These are phyloP conservation scores for Forsythia viridissima DNA, from an alignment of 257 asterid genomes.

Conservation along the genomic window DNA sequence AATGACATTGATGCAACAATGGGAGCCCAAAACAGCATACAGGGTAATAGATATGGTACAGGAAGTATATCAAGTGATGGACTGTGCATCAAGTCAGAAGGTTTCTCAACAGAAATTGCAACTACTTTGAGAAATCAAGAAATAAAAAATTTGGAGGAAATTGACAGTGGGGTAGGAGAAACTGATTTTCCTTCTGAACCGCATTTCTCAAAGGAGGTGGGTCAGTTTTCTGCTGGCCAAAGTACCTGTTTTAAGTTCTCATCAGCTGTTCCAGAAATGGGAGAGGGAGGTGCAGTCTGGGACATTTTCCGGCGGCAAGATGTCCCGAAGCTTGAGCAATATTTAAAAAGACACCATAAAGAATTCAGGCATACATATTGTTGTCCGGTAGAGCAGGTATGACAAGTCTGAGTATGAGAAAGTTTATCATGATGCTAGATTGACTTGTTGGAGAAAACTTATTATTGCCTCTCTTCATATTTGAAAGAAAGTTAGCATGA, in stretches of 20 bases:
- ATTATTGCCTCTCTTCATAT: not conserved
- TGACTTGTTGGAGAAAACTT: not conserved
- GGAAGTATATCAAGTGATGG: not conserved
- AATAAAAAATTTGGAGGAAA: conserved; percentile 20
- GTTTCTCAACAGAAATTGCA: conserved; percentile 6
- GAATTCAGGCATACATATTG: conserved; percentile 55
- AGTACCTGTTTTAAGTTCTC: conserved; percentile 1
- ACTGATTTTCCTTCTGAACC: conserved; percentile 15
- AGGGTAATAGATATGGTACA: not conserved
- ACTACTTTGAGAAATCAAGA: conserved; percentile 1
- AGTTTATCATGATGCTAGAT: conserved; percentile 8
- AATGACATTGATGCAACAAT: conserved; percentile 1
- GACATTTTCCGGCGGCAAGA: conserved; percentile 78
- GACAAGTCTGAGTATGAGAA: conserved; percentile 2
- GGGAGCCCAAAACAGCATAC: not conserved
- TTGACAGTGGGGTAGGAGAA: conserved; percentile 14
- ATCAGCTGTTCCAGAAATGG: conserved; percentile 21
- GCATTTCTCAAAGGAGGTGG: conserved; percentile 6
- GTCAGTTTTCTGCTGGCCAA: conserved; percentile 13
- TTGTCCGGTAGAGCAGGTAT: conserved; percentile 45
- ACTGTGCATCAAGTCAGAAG: not conserved
- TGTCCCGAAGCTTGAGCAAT: conserved; percentile 58
- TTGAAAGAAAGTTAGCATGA: not conserved
- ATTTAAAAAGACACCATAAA: conserved; percentile 53
- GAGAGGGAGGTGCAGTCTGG: conserved; percentile 77